A percentile compares a stretch with the other conserved stretches of the same genome.
Conservation (phyloP, 2,329 filamentous ascomycete genomes). For the Coniochaeta sp. region DNA sequence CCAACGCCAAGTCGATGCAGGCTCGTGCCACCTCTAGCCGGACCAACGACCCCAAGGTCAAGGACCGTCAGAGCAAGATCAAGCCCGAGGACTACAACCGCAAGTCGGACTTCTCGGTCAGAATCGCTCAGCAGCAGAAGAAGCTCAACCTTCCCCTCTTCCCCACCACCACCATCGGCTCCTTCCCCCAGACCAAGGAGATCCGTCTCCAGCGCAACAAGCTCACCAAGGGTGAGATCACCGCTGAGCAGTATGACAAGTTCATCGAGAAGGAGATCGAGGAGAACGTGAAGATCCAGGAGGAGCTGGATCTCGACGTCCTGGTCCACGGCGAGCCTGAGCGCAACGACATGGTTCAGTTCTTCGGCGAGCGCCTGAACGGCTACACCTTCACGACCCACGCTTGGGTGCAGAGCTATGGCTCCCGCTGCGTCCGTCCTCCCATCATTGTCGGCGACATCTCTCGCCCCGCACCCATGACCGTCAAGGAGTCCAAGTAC, state of each 20-base stretch:
- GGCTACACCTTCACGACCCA: slow-evolving; percentile 99
- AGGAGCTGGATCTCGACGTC: slow-evolving; percentile 95
- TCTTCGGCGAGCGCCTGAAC: slow-evolving; percentile 95
- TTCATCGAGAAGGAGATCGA: slow-evolving; percentile 99
- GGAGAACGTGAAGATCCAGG: slow-evolving; percentile 91
- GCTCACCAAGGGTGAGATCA: slow-evolving; percentile 98
- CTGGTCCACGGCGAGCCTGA: slow-evolving; percentile 98
- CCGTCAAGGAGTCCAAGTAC: slow-evolving; percentile 99
- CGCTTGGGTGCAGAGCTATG: slow-evolving; percentile 96
- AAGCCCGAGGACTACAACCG: slow-evolving; percentile 82
- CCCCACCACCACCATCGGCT: slow-evolving; percentile 98
- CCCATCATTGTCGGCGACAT: slow-evolving; percentile 99
- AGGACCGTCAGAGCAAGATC: slow-evolving; percentile 89
- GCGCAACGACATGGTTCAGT: slow-evolving; percentile 99
- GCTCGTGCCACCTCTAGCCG: slow-evolving; percentile 84
- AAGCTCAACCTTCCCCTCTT: slow-evolving; percentile 92
- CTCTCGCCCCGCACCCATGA: slow-evolving; percentile 94
- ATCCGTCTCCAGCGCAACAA: slow-evolving; percentile 96
- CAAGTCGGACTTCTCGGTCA: slow-evolving; percentile 77
- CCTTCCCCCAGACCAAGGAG: slow-evolving; percentile 98
- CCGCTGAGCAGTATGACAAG: slow-evolving; percentile 84
- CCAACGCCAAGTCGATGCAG: slow-evolving; percentile 91
- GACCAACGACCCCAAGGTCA: slow-evolving; percentile 96
- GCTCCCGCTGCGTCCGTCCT: slow-evolving; percentile 94
- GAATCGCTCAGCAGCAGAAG: slow-evolving; percentile 84